Base-by-base conservation (phyloP, 306 rosid species). In the Boehmeria nivea region DNA sequence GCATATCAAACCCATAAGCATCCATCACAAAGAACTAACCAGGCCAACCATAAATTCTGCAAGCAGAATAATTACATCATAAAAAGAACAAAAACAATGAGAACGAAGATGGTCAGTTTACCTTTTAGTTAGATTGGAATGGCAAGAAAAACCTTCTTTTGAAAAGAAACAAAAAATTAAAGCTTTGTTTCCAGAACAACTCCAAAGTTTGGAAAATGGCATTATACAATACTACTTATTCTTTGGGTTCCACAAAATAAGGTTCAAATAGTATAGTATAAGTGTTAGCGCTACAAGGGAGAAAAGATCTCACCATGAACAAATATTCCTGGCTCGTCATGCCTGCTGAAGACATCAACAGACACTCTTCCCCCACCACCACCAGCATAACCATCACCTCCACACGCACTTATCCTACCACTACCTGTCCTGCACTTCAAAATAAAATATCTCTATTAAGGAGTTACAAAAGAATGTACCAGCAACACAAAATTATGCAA, bases 311-410 rank as follows among this genome's bases (percentile, higher is more conserved):
- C 72, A 81, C 87, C 87, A 23, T 81, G 81, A 17, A 71, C 87
- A 71, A 57, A 74, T 39, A 81, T 59, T 65, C 45, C 43, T 21
- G 87, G 87, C 48, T 71, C 78, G 51, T 81, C 78, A 23, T 77
- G 87, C 74, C 83, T 68, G 74, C 87, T 81, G 70, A 71, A 81
- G 36, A 81, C 76, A 65, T 81, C 81, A 68, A 81, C 72, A 43
- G 87, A 71, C 16, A 81, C 83, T 68, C 83, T 77, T 58, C 87
- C 87, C 23, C 83, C 87, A 0, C 87, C 87, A 7, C 87, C 87
- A 17, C 87, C 87, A 45, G 74, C 81, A 59, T 68, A 54, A 33
- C 87, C 87, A 68, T 71, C 60, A 44, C 87, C 87, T 16, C 83
- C 87, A 57, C 83, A 77, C 36, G 87, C 81, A 77, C 83, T 81